Base-by-base conservation (phyloP, 192 early-diverging fungal genomes). In the Phlyctochytrium bullatum region DNA sequence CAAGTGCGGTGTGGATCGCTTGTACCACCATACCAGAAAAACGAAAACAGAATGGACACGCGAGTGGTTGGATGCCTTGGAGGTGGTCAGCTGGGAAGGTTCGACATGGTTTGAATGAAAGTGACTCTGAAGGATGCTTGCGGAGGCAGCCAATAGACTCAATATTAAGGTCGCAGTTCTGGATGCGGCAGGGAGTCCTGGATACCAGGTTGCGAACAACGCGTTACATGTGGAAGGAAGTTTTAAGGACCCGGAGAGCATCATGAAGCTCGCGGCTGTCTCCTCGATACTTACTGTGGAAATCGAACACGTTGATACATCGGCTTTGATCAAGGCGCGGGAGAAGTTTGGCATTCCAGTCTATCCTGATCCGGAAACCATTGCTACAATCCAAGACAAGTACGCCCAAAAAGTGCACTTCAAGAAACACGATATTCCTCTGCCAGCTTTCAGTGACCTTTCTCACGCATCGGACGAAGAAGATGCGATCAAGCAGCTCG, bases 311-410 rank as follows among this genome's bases (percentile, higher is more conserved):
- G 94, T 99, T 36, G 83, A 95, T 74, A 79, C 83, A 33, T 67
- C 73, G 52, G 81, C 82, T 40, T 76, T 93, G 14, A 86, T 88
- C 53, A 64, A 64, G 25, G 75, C 81, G 23, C 57, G 78, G 65
- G 53, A 77, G 65, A 23, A 80, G 75, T 32, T 72, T 52, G 65
- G 68, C 29, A 56, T 76, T 30, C 31, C 82, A 1, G 86, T 97
- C 36, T 89, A 91, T 59, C 97, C 97, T 58, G 82, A 87, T 12
- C 88, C 97, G 2, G 72, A 79, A 52, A 93, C 93, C 14, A 87
- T 98, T 62, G 62, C 83, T 12, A 85, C 91, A 60, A 99, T 99
- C 72, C 95, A 99, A 78, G 95, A 99, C 84, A 99, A 99, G 78
- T 96, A 82, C 66, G 61, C 80, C 29, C 97, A 99, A 76, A 99